Evolutionary conservation across 2,329 filamentous ascomycete genomes (phyloP).

Genomic region (Venturia asperata): DNA sequence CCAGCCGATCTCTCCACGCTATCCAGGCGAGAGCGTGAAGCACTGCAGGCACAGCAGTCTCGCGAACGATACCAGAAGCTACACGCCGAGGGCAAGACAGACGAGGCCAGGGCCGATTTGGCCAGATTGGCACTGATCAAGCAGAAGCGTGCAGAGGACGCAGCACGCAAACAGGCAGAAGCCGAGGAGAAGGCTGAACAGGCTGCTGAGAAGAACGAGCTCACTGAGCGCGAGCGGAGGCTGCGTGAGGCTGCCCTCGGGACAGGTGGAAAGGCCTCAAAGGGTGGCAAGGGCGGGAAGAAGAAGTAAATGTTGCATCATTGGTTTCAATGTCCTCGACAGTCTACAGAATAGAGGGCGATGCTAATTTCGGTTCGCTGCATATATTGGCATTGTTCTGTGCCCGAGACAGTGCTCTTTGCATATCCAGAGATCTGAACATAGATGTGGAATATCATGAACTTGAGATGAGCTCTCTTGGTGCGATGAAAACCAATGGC

Average conservation of each 20-base stretch:
- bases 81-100: constrained; percentile 92
- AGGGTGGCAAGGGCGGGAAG: constrained; percentile 18
- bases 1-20: constrained; percentile 45
- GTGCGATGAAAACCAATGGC: background rate
- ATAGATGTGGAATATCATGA: constrained; percentile 7
- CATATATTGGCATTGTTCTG: constrained; percentile 1
- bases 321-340: background rate
- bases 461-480: background rate
- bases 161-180: constrained; percentile 69
- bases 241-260: constrained; percentile 23
- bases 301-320: constrained; percentile 17
- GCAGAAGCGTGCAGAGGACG: constrained; percentile 79
- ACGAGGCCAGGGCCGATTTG: constrained; percentile 84
- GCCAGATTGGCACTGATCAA: constrained; percentile 74
- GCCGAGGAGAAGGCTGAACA: constrained; percentile 44
- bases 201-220: constrained; percentile 50
- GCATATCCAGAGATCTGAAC: background rate
- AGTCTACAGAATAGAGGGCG: background rate
- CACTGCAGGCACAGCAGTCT: constrained; percentile 76
- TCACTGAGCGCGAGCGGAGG: constrained; percentile 42
- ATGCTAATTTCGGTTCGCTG: background rate
- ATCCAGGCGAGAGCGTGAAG: constrained; percentile 64
- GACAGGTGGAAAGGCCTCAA: constrained; percentile 11
- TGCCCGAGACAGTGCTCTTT: background rate
- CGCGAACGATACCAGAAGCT: constrained; percentile 88